These are phyloP conservation scores for Ephemerocybe angulata DNA, from an alignment of 768 basidiomycete species.

Conservation along the genomic window DNA sequence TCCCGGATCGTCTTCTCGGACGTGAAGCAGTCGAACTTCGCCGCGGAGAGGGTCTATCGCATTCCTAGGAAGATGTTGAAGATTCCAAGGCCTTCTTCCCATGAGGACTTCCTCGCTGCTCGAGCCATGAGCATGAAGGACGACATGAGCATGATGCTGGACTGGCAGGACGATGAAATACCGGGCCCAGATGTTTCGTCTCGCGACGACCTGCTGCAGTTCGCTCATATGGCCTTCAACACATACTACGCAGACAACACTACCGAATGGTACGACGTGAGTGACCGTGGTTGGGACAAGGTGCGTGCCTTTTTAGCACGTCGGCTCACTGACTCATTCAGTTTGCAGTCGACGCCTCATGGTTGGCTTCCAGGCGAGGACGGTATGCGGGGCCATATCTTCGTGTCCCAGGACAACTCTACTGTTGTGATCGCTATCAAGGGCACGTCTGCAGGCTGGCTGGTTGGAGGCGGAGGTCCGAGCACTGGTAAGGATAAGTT, in stretches of 20 bases:
- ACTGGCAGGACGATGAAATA: slow-evolving; percentile 67
- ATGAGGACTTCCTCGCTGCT: slow-evolving; percentile 33
- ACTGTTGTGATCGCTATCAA: slow-evolving; percentile 89
- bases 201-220: slow-evolving; percentile 64
- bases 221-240: slow-evolving; percentile 90
- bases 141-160: slow-evolving; percentile 32
- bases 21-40: slow-evolving; percentile 27
- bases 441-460: slow-evolving; percentile 81
- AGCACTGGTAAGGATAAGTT: slow-evolving; percentile 86
- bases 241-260: slow-evolving; percentile 60
- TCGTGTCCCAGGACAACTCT: slow-evolving; percentile 77
- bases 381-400: slow-evolving; percentile 89
- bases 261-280: slow-evolving; percentile 69
- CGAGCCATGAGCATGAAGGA: slow-evolving; percentile 32
- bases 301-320: slow-evolving; percentile 30
- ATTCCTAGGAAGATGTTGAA: slow-evolving; percentile 37
- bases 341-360: slow-evolving; percentile 58
- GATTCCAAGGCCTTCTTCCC: slow-evolving; percentile 47
- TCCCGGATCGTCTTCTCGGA: slow-evolving; percentile 61
- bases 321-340: not conserved
- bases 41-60: slow-evolving; percentile 33
- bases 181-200: slow-evolving; percentile 68
- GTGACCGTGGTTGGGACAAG: slow-evolving; percentile 52
- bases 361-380: slow-evolving; percentile 92
- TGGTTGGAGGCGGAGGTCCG: slow-evolving; percentile 68